Evolutionary conservation across 345 rosid genomes (phyloP).

Genomic region (Eucalyptus lansdowneana): DNA sequence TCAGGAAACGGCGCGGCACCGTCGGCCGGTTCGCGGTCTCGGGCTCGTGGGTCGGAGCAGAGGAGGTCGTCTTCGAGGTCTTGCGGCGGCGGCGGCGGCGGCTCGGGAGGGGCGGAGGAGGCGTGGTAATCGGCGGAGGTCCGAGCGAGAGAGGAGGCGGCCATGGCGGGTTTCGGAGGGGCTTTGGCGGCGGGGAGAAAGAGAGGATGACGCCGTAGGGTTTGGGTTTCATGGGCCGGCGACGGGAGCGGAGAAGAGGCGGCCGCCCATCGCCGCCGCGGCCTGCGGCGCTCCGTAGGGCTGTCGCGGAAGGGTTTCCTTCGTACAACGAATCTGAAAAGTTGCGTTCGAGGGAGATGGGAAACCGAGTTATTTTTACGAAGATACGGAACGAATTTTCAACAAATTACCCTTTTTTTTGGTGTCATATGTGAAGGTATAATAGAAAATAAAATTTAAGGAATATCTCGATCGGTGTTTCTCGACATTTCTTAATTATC

Average conservation of each 20-base stretch:
- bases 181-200: background rate
- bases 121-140: background rate
- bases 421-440: background rate
- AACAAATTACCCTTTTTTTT: fast-evolving
- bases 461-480: background rate
- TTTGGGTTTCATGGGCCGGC: slow-evolving; percentile 33
- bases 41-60: slow-evolving; percentile 7
- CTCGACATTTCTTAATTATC: background rate
- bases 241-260: slow-evolving; percentile 8
- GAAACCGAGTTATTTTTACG: background rate
- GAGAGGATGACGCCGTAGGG: background rate
- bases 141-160: background rate
- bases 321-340: background rate
- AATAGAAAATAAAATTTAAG: background rate
- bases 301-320: background rate
- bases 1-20: background rate
- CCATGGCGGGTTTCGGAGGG: background rate
- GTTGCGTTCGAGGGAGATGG: background rate
- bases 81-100: slow-evolving; percentile 7
- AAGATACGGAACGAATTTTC: background rate
- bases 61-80: slow-evolving; percentile 22
- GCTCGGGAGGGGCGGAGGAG: background rate
- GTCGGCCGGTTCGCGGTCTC: background rate
- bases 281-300: background rate
- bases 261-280: slow-evolving; percentile 42